Base-by-base conservation (phyloP, 73 alveolate genomes). In the Uronychia binucleata region DNA sequence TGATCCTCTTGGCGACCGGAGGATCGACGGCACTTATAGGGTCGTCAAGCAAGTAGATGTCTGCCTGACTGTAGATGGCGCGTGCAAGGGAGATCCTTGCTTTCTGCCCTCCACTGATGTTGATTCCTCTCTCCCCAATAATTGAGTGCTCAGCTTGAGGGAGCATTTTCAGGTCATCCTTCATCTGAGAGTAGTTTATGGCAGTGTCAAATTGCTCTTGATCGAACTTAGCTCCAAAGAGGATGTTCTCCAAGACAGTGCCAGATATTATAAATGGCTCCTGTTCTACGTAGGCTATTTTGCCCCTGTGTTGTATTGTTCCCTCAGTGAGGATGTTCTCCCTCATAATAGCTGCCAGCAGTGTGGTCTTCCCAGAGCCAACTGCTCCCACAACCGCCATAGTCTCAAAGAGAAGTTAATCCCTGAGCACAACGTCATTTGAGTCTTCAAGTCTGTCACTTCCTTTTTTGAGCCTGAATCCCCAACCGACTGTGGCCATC, bases 281-380 rank as follows among this genome's bases (percentile, higher is more conserved):
- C 31, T 90, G 75, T 30, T 59, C 86, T 32, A 87, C 93, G 33
- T 87, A 87, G 1, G 91, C 81, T 34, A 90, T 13, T 28, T 33
- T 81, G 34, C 95, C 95, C 46, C 84, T 76, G 25, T 75, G 35
- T 58, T 57, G 34, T 35, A 82, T 78, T 19, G 34, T 34, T 57
- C 94, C 94, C 31, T 57, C 82, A 30, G 67, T 26, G 11, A 35
- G 59, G 5, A 79, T 78, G 75, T 87, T 84, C 77, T 95, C 96
- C 46, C 91, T 85, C 32, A 96, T 58, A 57, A 95, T 57, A 74
- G 96, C 75, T 80, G 82, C 80, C 35, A 97, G 89, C 76, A 97
- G 84, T 0, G 99, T 81, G 1, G 99, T 90, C 89, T 97, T 97
- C 0, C 99, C 99, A 76, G 96, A 86, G n/a, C 99, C 99, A 28